Conservation (phyloP, 2,329 filamentous ascomycete genomes). For the Trichoderma hamatum region DNA sequence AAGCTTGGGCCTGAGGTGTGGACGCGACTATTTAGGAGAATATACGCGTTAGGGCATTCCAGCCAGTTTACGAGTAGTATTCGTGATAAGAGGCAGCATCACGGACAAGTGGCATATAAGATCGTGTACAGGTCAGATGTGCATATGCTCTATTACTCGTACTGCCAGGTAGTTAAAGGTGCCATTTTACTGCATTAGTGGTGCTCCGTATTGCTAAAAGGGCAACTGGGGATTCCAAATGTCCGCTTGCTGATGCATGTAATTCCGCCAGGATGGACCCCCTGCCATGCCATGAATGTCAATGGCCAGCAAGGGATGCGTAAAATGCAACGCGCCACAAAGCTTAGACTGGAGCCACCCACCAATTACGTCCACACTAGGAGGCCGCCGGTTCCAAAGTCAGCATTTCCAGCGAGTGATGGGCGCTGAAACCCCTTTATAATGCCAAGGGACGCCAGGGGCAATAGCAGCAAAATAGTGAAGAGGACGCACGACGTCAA, state of each 20-base stretch:
- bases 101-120: neutral
- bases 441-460: slow-evolving; percentile 14
- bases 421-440: slow-evolving; percentile 19
- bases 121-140: neutral
- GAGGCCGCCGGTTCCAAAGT: slow-evolving; percentile 20
- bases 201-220: neutral
- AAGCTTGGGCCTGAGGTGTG: neutral
- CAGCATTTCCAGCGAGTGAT: slow-evolving; percentile 7
- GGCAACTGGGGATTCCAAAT: neutral
- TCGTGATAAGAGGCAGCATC: neutral
- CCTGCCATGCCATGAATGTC: neutral
- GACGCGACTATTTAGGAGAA: neutral
- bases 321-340: slow-evolving; percentile 25
- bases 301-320: slow-evolving; percentile 7
- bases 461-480: neutral
- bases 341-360: slow-evolving; percentile 7
- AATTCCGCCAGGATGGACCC: neutral
- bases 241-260: neutral
- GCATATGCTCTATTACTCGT: neutral
- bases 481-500: neutral
- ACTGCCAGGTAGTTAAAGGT: neutral
- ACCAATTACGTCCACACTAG: slow-evolving; percentile 19
- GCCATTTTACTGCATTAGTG: neutral
- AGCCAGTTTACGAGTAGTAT: neutral
- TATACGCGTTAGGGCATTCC: slow-evolving; percentile 1